These are phyloP conservation scores for Pseudogymnoascus sp. DNA, from an alignment of 2,329 filamentous ascomycete species.

Conservation along the genomic window DNA sequence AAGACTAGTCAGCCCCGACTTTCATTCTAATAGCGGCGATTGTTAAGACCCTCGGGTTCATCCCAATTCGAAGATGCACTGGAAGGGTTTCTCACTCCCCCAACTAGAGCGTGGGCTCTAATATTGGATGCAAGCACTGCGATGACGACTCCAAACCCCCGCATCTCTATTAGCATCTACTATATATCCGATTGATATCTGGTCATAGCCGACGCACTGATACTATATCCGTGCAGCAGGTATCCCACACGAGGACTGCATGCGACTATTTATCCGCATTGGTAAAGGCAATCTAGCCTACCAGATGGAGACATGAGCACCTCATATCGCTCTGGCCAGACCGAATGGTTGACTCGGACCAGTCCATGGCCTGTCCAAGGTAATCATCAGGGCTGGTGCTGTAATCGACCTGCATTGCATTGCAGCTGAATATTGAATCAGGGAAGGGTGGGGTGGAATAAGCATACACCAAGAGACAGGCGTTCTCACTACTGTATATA, in stretches of 20 bases:
- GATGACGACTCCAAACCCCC: background rate
- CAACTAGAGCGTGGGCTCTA: background rate
- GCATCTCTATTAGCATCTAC: background rate
- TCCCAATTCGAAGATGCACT: background rate
- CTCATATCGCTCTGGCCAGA: background rate
- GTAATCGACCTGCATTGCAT: background rate
- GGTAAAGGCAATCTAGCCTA: background rate
- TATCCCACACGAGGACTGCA: background rate
- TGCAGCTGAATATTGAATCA: background rate
- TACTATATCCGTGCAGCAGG: background rate
- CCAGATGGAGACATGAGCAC: background rate
- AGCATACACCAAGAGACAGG: background rate
- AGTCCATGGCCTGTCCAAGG: background rate
- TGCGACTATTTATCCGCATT: background rate
- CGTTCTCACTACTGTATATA: background rate
- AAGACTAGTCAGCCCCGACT: background rate
- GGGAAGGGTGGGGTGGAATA: background rate
- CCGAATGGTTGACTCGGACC: background rate
- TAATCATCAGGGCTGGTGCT: background rate
- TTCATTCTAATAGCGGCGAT: background rate
- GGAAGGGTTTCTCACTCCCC: background rate
- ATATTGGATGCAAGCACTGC: background rate
- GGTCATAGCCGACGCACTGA: background rate
- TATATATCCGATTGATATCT: background rate
- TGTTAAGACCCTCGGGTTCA: background rate